phyloP scores from a whole-genome alignment of 108 stramenopile genomes.

The Parmales sp. region DNA sequence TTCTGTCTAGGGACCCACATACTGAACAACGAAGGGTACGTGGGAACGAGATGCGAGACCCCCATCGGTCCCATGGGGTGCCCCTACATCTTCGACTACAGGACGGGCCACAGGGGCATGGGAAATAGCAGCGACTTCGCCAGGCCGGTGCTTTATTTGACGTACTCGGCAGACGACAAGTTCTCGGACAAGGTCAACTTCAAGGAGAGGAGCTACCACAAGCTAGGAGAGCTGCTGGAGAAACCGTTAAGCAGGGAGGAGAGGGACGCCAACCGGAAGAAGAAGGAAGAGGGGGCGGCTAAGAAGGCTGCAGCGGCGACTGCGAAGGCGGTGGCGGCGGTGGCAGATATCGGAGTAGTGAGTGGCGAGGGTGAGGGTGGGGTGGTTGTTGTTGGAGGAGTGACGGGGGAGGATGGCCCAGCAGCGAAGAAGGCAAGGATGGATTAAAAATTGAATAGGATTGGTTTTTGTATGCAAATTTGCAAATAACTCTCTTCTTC shows the following conservation, averaged over 20 bases:
- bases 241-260: constrained; percentile 58
- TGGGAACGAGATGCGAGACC: constrained; percentile 54
- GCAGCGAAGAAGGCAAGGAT: no score
- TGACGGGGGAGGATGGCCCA: no score
- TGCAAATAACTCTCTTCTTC: no score
- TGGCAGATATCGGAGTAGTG: no score
- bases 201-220: constrained; percentile 56
- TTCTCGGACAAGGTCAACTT: constrained; percentile 74
- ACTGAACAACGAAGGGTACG: constrained; percentile 63
- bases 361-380: no score
- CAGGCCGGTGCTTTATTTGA: constrained; percentile 75
- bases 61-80: constrained; percentile 56
- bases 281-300: constrained; percentile 14
- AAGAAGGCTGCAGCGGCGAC: neutral
- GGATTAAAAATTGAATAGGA: no score
- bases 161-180: constrained; percentile 59
- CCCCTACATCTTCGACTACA: constrained; percentile 75
- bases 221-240: constrained; percentile 60
- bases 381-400: no score
- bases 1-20: constrained; percentile 73
- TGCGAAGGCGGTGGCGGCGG: no score
- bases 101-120: constrained; percentile 68
- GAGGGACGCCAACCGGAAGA: constrained; percentile 33
- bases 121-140: constrained; percentile 42
- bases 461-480: no score